Percentiles rank a stretch among this genome's conserved stretches.
Conservation (phyloP, 2,329 filamentous ascomycete genomes). For the Raffaelea albimanens region DNA sequence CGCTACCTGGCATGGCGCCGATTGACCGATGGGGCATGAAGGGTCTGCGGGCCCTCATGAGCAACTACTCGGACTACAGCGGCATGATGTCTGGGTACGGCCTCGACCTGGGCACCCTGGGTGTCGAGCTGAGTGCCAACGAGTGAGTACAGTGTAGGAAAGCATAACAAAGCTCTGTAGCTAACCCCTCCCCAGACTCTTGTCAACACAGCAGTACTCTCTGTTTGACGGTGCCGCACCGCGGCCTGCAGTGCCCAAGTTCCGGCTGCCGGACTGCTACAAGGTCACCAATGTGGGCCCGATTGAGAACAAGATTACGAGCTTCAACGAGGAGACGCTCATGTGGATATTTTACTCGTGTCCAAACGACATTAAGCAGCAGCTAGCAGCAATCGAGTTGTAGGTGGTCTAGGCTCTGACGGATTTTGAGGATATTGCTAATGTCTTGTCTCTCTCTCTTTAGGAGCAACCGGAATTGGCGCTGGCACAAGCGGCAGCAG, state of each 20-base stretch:
- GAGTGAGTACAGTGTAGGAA: conserved; percentile 36
- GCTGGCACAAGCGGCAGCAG: conserved; percentile 59
- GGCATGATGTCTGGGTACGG: conserved; percentile 50
- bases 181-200: conserved; percentile 25
- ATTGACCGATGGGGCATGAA: conserved; percentile 58
- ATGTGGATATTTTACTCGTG: conserved; percentile 64
- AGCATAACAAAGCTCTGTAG: background rate
- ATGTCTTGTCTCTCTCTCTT: too few relatives aligned
- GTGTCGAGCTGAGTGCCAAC: conserved; percentile 46
- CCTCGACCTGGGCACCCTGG: conserved; percentile 47
- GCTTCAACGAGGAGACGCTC: conserved; percentile 59
- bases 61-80: conserved; percentile 54
- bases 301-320: conserved; percentile 55
- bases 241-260: conserved; percentile 46
- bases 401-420: conserved; percentile 24
- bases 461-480: conserved; percentile 56
- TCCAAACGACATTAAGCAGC: conserved; percentile 52
- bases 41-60: conserved; percentile 53
- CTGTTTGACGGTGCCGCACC: conserved; percentile 52
- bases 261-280: conserved; percentile 56
- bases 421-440: too few relatives aligned
- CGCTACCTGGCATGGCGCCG: conserved; percentile 50
- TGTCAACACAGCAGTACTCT: conserved; percentile 52
- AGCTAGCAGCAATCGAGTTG: conserved; percentile 54
- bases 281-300: conserved; percentile 56